Base-by-base conservation (phyloP, 2,329 filamentous ascomycete species). In the Didymellaceae sp. region DNA sequence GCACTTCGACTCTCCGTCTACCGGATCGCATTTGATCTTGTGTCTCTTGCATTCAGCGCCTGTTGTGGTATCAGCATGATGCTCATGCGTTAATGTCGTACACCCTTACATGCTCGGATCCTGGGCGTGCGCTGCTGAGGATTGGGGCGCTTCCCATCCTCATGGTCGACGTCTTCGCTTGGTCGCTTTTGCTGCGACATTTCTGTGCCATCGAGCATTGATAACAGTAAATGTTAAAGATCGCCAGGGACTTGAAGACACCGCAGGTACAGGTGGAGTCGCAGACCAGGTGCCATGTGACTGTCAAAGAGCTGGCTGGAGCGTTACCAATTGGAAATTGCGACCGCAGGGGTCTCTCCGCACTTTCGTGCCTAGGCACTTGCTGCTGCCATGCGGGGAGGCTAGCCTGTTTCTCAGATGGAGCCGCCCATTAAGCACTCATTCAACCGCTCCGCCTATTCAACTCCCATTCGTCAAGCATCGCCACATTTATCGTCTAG, bases 121-220 rank as follows among this genome's bases (percentile, higher is more conserved):
- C 63, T 58, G 16, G 59, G 55, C 14, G 58, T 54, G 37, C 64
- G 64, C 33, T 50, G 64, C 37, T 50, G 44, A 21, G 62, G 61
- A 32, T 62, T 62, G 40, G 62, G 55, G 39, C 64, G 59, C 33
- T 62, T 60, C 17, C 66, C 66, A 34, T 66, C 64, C 22, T 60
- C 56, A 32, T 66, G 65, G 21, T 67, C 63, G 24, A 51, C 57
- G 55, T 69, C 65, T 39, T 68, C 65, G 49, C 61, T 66, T 35
- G 57, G 55, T 51, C 65, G 62, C 59, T 69, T 68, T 48, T 58
- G 56, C 32, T 55, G 59, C 56, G 89, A 94, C 74, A 84, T 90
- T 17, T 75, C 94, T 64, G 87, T 91, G 71, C 63, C 63, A 68
- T 67, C 45, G 42, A 51, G 45, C 39, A 54, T 45, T 47, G 34